Evolutionary conservation across 805 yeast genomes (phyloP), one percentile per base, ranked within the genome.

Genomic region (Pichia phayaonensis): DNA sequence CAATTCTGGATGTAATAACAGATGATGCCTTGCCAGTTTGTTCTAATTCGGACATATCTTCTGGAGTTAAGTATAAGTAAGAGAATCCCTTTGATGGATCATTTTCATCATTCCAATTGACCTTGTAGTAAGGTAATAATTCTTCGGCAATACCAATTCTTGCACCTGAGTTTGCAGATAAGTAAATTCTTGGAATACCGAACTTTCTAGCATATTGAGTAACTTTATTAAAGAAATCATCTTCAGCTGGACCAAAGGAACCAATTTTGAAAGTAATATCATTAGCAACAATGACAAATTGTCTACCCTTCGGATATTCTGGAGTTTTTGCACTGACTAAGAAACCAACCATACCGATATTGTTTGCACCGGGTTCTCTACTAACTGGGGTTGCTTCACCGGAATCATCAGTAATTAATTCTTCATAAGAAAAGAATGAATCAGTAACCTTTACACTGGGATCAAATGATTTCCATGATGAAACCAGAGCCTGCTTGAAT

Each of bases 151-250:
- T 81, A 65, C 99, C 99, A 56, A 94, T 87, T 75, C 99, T 83
- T 44, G 99, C 99, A 76, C 99, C 99, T 54, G 98, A 90, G 79
- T 94, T 94, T 27, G 99, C 99, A 60, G 97, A 88, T 60, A 94
- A 75, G 72, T 94, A 94, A 51, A 94, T 80, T 73, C 99, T 79
- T 64, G 99, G 99, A 60, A 94, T 83, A 54, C 99, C 99, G 57
- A 83, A 77, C 64, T 80, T 75, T 72, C 96, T 81, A 34, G 98
- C 97, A 59, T 83, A 78, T 63, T 90, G 95, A 36, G 99, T 94
- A 57, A 90, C 96, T 66, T 84, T 83, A 75, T 87, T 80, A 78
- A 94, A 94, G 75, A 84, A 94, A 50, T 74, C 76, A 72, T 94
- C 99, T 72, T 94, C 99, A 61, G 79, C 84, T 23, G 99, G 99